Evolutionary conservation across 1,284 basidiomycete species (phyloP), one percentile per base, ranked within the genome.

Genomic region (Pseudozyma sp.): DNA sequence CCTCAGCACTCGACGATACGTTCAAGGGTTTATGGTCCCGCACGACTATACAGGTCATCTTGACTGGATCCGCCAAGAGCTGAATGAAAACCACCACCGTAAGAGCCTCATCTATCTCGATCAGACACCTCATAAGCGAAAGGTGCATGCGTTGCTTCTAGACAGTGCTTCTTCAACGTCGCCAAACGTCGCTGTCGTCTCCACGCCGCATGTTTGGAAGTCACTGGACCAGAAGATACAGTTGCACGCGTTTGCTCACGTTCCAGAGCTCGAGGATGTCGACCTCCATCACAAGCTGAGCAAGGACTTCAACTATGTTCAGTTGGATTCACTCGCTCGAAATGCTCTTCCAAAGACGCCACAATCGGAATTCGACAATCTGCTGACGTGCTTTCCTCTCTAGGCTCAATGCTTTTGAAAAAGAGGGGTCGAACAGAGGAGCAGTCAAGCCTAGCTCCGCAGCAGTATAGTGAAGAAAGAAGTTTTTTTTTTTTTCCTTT

Each of bases 171-270:
- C n/a, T 4, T 4, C 7, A 10, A 33, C 30, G 9, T 19, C 44
- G 7, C 46, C 45, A 4, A 54, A 61, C 19, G 40, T 49, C 13
- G 59, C 59, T 9, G 37, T 61, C 14, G 40, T 61, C 1, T 54
- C 59, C 7, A 54, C 59, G 4, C 59, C 59, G 0, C 19, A 61
- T n/a, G 17, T 17, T 33, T 61, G 59, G 52, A 54, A 11, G 2
- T 54, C 51, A 7, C 11, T 61, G 13, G 14, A 37, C 1, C 31
- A 54, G 19, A 48, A 37, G 7, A 39, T 61, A 10, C 59, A 54
- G 19, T 46, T 61, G 6, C 59, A 61, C 46, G 44, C 37, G 0
- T 54, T 61, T 19, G 52, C 52, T 14, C 10, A 45, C 5, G n/a
- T 61, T 14, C 14, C 34, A 4, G n/a, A 16, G 3, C 6, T 17